phyloP scores from a whole-genome alignment of 257 asterid species.

The Plantago major region DNA sequence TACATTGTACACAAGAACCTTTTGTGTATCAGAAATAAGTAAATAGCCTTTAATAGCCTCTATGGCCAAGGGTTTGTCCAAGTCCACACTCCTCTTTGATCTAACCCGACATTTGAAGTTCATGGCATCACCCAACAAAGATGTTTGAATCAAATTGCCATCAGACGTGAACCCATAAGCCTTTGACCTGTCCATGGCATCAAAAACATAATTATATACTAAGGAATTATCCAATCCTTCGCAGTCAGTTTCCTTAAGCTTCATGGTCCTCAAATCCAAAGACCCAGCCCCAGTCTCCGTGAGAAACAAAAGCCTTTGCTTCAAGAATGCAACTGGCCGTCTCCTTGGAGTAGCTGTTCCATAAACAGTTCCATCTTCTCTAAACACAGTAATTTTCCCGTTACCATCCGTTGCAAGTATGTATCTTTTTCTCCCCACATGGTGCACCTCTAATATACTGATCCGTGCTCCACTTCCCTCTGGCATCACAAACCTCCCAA shows the following conservation, averaged over 20 bases:
- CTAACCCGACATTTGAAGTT: conserved; percentile 89
- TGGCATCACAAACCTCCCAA: conserved; percentile 43
- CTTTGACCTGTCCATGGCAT: conserved; percentile 74
- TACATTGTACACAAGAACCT: conserved; percentile 63
- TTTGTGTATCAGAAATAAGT: conserved; percentile 52
- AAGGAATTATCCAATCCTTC: conserved; percentile 73
- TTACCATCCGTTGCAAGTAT: conserved; percentile 49
- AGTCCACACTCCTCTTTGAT: conserved; percentile 64
- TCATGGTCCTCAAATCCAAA: conserved; percentile 90
- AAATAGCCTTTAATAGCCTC: conserved; percentile 85
- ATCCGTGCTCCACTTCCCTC: conserved; percentile 38
- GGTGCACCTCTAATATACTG: conserved; percentile 63
- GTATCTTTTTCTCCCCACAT: conserved; percentile 75
- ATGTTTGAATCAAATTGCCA: conserved; percentile 73
- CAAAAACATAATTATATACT: conserved; percentile 63
- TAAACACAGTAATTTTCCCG: conserved; percentile 60
- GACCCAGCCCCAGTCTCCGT: conserved; percentile 94
- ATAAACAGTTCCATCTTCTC: conserved; percentile 59
- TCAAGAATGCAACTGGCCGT: conserved; percentile 72
- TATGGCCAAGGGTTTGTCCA: conserved; percentile 54
- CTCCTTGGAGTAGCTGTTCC: conserved; percentile 57
- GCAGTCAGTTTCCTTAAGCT: conserved; percentile 72
- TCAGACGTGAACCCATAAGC: conserved; percentile 76
- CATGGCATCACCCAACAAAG: conserved; percentile 74
- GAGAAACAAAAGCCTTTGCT: conserved; percentile 87